A percentile compares a stretch with the other conserved stretches of the same genome.
Conservation (phyloP, 140 eudicot genomes). For the Ambrosia hybrid region DNA sequence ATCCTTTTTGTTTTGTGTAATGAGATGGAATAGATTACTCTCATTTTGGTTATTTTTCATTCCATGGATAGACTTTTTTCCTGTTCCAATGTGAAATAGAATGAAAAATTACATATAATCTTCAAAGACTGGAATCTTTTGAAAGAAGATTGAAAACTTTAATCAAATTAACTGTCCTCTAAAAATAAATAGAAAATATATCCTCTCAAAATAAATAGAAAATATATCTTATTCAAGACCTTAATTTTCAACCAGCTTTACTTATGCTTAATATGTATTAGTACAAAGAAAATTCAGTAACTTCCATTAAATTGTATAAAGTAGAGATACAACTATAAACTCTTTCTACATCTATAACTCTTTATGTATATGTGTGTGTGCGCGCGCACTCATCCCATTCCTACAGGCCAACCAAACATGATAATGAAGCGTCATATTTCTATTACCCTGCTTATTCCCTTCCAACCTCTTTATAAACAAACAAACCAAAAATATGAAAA, state of each 20-base stretch:
- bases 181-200: conserved; percentile 1
- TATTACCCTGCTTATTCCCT: conserved; percentile 7
- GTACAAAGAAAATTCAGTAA: conserved; percentile 1
- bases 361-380: neutral
- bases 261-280: neutral
- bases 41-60: neutral
- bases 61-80: neutral
- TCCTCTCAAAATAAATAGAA: neutral
- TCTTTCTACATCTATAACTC: neutral
- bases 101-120: neutral
- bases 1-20: neutral
- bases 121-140: neutral
- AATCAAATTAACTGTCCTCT: neutral
- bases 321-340: neutral
- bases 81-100: neutral
- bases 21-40: neutral
- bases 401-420: neutral
- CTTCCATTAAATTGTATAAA: neutral
- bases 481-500: conserved; percentile 1
- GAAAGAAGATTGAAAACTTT: conserved; percentile 2
- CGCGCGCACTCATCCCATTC: neutral
- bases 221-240: neutral
- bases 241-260: neutral
- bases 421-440: neutral
- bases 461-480: neutral